Evolutionary conservation across 148 eudicot genomes (phyloP).

Genomic region (Beta vulgaris): DNA sequence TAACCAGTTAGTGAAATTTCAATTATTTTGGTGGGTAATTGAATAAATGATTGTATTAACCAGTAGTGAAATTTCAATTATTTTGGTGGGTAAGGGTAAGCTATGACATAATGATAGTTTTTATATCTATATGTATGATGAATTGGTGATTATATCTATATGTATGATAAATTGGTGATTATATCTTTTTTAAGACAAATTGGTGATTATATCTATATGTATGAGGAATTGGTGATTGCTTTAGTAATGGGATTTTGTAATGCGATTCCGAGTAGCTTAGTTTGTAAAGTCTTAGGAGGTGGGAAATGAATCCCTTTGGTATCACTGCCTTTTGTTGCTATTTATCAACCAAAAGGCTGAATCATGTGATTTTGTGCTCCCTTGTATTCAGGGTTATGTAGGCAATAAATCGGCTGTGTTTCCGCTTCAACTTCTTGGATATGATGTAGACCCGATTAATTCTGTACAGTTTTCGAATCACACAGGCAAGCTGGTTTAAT

Average conservation of each 20-base stretch:
- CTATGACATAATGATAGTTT: too few relatives aligned
- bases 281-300: not conserved
- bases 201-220: too few relatives aligned
- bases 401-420: conserved; percentile 98
- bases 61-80: too few relatives aligned
- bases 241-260: not conserved
- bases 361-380: not conserved
- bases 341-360: not conserved
- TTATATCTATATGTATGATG: too few relatives aligned
- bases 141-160: too few relatives aligned
- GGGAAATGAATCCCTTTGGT: not conserved
- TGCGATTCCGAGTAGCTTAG: not conserved
- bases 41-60: too few relatives aligned
- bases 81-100: too few relatives aligned
- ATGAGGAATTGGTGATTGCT: not conserved
- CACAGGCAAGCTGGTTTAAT: conserved; percentile 79
- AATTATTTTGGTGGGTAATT: too few relatives aligned
- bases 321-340: not conserved
- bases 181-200: too few relatives aligned
- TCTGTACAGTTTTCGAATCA: conserved; percentile 98
- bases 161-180: too few relatives aligned
- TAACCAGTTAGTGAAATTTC: too few relatives aligned
- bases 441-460: conserved; percentile 92
- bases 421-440: conserved; percentile 91
- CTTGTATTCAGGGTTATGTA: conserved; percentile 69